Conservation (phyloP, 2,329 filamentous ascomycete species). For the Penicillium sp. region DNA sequence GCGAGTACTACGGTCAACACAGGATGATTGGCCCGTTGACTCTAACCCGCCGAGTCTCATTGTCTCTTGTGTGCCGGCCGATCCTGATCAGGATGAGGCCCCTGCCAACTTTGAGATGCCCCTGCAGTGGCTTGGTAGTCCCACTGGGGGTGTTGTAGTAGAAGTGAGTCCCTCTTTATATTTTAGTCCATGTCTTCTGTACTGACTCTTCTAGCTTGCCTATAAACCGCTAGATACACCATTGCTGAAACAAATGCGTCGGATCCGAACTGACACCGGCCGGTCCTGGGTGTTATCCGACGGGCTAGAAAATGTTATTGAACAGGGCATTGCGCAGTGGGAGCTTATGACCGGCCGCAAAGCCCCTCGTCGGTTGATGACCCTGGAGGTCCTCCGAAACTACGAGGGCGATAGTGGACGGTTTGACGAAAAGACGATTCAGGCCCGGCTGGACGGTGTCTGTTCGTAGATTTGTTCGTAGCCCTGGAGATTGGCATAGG, state of each 20-base stretch:
- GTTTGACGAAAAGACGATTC: constrained; percentile 42
- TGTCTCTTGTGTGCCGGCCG: constrained; percentile 72
- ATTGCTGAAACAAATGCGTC: constrained; percentile 66
- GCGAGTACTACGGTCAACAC: constrained; percentile 57
- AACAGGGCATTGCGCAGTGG: constrained; percentile 79
- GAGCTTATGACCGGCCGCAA: constrained; percentile 75
- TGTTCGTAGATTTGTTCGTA: too few species aligned
- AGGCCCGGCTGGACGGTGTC: constrained; percentile 33
- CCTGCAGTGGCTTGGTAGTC: constrained; percentile 66
- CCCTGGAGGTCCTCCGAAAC: constrained; percentile 56
- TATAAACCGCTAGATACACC: constrained; percentile 74
- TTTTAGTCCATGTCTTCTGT: constrained; percentile 18
- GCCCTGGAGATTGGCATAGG: background rate
- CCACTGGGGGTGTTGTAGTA: constrained; percentile 72
- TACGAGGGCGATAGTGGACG: constrained; percentile 36
- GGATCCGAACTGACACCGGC: constrained; percentile 54
- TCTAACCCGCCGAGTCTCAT: constrained; percentile 70
- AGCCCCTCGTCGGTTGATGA: constrained; percentile 70
- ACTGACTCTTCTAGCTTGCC: constrained; percentile 42
- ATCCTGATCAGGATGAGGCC: constrained; percentile 62
- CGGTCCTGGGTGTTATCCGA: constrained; percentile 69
- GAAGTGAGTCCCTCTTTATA: constrained; percentile 50
- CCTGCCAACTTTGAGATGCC: constrained; percentile 71
- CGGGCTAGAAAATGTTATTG: constrained; percentile 71
- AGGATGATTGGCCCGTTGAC: constrained; percentile 64